Evolutionary conservation across 2,329 filamentous ascomycete genomes (phyloP), one percentile per base, ranked within the genome.

Genomic region (Calonectria multiphialidica): DNA sequence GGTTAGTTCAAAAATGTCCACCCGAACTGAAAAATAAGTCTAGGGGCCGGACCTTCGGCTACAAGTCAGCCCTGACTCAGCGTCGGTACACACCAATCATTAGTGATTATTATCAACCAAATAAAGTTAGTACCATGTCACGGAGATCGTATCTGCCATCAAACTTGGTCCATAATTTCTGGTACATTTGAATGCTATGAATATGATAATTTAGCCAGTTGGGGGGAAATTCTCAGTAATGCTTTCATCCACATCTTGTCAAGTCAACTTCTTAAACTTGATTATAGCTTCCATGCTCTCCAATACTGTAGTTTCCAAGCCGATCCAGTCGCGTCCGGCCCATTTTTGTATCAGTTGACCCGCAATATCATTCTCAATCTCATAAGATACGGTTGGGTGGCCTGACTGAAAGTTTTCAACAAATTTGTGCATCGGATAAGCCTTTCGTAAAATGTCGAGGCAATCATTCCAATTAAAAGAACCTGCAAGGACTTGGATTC

Each of bases 391-490:
- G 2, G 33, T 63, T 2, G 76, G 76, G 1, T 77, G 40, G 1
- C 59, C 75, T 1, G 68, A 21, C 0, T 75, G 2, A 10, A 78
- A 78, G 2, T 78, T 70, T 0, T 75, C 75, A 2, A 47, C 72
- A 16, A 78, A 70, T 0, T 70, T 59, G 0, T 61, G 66, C 0
- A 69, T 53, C 0, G 76, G 75, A 28, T 77, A 78, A 0, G 68
- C 30, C 0, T 33, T 16, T 5, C 76, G 76, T 10, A 78, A 2
- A 1, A 78, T 69, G 0, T 67, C 64, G 3, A 78, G 21, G 1
- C 63, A 70, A 2, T 77, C 57, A 5, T 78, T 70, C 76, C 76
- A 78, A 23, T 78, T 78, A 44, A 72, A 74, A 1, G 74, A 74
- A 1, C 53, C 28, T 0, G 73, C 72, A 0, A 75, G 53, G 0